phyloP scores from a whole-genome alignment of 768 basidiomycete species.

The Amanita phalloides region DNA sequence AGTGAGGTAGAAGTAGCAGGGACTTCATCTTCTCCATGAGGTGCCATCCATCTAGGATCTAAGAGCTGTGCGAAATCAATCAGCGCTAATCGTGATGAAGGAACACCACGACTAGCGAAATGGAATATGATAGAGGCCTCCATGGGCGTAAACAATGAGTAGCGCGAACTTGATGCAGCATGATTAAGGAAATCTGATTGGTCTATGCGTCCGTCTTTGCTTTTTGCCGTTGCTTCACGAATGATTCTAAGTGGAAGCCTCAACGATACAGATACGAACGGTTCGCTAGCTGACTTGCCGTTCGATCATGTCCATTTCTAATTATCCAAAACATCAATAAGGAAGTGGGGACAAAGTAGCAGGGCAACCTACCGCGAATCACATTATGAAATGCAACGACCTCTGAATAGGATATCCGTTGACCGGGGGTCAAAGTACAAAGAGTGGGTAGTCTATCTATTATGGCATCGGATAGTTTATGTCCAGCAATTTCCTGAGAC shows the following conservation, averaged over 20 bases:
- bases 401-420: slow-evolving; percentile 92
- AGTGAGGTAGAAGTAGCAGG: slow-evolving; percentile 27
- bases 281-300: slow-evolving; percentile 32
- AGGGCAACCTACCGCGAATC: slow-evolving; percentile 53
- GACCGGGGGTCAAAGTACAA: slow-evolving; percentile 80
- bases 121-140: slow-evolving; percentile 98
- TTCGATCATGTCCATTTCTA: slow-evolving; percentile 97
- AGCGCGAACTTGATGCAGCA: slow-evolving; percentile 77
- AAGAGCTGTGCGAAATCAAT: slow-evolving; percentile 89
- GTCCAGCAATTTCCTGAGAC: slow-evolving; percentile 83
- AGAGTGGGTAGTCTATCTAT: slow-evolving; percentile 89
- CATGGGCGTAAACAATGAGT: slow-evolving; percentile 95
- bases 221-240: slow-evolving; percentile 80
- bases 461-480: slow-evolving; percentile 92
- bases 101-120: slow-evolving; percentile 79
- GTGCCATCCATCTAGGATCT: slow-evolving; percentile 81
- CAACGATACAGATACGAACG: slow-evolving; percentile 4
- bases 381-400: slow-evolving; percentile 97
- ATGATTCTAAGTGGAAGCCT: slow-evolving; percentile 46
- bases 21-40: slow-evolving; percentile 39
- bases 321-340: slow-evolving; percentile 4
- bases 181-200: slow-evolving; percentile 93
- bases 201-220: slow-evolving; percentile 93
- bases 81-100: slow-evolving; percentile 62
- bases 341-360: neutral